These are phyloP conservation scores for Claviceps sp. DNA, from an alignment of 2,329 filamentous ascomycete genomes.

Conservation along the genomic window DNA sequence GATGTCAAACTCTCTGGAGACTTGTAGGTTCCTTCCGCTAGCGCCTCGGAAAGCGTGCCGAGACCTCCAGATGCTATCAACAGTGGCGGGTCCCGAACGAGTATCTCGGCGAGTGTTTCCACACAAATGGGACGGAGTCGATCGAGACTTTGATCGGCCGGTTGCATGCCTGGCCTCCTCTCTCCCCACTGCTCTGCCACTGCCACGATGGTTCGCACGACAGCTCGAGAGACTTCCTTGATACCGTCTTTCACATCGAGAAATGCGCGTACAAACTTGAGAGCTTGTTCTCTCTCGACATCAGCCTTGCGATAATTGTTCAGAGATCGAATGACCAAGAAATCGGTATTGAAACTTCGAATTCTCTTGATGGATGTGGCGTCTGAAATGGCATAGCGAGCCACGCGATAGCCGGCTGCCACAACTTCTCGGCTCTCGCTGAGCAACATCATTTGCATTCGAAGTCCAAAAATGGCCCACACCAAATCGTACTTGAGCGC, in stretches of 20 bases:
- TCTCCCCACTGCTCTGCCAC: conserved; percentile 84
- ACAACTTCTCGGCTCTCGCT: conserved; percentile 94
- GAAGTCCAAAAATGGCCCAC: conserved; percentile 86
- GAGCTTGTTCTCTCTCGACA: conserved; percentile 87
- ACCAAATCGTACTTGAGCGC: conserved; percentile 93
- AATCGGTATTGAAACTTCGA: conserved; percentile 77
- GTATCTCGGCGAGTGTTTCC: conserved; percentile 82
- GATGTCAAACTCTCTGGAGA: conserved; percentile 79
- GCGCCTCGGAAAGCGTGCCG: conserved; percentile 74
- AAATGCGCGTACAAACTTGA: conserved; percentile 93
- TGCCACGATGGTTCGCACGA: conserved; percentile 80
- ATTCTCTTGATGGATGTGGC: conserved; percentile 80
- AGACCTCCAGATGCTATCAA: conserved; percentile 76
- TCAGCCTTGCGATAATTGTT: conserved; percentile 96
- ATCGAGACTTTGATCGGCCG: conserved; percentile 61
- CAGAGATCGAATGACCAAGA: conserved; percentile 75
- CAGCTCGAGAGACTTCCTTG: conserved; percentile 70
- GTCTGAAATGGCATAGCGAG: conserved; percentile 89
- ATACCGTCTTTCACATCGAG: conserved; percentile 90
- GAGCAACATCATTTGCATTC: conserved; percentile 90
- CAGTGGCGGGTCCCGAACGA: conserved; percentile 72
- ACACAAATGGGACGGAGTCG: conserved; percentile 80
- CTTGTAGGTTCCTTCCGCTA: conserved; percentile 83
- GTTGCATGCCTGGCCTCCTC: conserved; percentile 60
- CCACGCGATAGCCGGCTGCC: conserved; percentile 85